These are phyloP conservation scores for Kodamaea derodonti DNA, from an alignment of 1,139 yeast species.

Conservation along the genomic window DNA sequence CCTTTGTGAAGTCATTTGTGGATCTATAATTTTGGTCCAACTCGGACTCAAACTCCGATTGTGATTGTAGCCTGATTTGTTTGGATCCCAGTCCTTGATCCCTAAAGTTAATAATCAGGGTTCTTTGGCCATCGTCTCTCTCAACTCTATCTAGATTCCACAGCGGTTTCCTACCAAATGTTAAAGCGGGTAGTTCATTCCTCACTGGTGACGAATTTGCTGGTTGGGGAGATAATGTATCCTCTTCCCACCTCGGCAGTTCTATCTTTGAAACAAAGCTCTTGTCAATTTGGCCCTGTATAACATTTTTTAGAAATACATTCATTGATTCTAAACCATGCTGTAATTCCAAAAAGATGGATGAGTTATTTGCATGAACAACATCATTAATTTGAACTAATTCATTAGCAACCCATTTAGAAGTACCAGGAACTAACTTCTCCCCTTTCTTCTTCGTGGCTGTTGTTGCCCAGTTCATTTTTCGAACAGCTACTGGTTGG, in stretches of 20 bases:
- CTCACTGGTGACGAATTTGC: not conserved
- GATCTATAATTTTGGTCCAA: no score
- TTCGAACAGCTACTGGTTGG: no score
- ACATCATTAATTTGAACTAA: slow-evolving; percentile 25
- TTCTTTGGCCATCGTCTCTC: no score
- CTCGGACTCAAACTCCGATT: no score
- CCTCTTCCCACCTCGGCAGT: not conserved
- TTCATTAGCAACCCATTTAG: slow-evolving; percentile 36
- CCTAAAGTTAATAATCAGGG: no score
- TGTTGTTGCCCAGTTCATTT: slow-evolving; percentile 29
- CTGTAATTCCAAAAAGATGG: slow-evolving; percentile 16
- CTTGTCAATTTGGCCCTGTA: slow-evolving; percentile 9
- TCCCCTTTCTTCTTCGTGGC: slow-evolving; percentile 27
- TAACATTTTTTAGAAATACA: slow-evolving; percentile 19
- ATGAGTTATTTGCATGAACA: slow-evolving; percentile 23
- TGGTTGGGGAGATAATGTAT: not conserved
- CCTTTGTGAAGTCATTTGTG: no score
- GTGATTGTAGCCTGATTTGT: no score
- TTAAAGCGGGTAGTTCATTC: not conserved
- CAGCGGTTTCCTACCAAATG: not conserved
- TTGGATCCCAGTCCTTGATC: no score
- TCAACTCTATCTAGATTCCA: not conserved
- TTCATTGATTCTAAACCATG: slow-evolving; percentile 20
- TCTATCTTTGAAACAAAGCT: not conserved
- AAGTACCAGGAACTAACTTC: slow-evolving; percentile 36